Base-by-base conservation (phyloP, 2,329 filamentous ascomycete species). In the Drechslera avenae region DNA sequence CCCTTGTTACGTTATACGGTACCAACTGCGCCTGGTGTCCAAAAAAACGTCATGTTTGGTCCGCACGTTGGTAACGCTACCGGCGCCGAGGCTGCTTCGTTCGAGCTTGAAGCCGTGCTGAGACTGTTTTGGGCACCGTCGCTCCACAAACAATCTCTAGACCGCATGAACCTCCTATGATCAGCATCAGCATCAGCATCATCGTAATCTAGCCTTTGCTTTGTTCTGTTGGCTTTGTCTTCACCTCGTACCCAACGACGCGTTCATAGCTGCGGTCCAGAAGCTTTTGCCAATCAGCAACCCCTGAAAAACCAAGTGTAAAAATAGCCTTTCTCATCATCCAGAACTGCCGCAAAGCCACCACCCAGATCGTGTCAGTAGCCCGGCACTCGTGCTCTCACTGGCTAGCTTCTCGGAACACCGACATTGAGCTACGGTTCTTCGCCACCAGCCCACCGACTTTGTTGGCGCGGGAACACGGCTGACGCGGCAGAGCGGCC, bases 31-130 rank as follows among this genome's bases (percentile, higher is more conserved):
- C 21, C 7, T 23, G 21, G 21, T 23, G 7, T 23, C 21, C 9
- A 43, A 18, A 23, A 28, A 40, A 37, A 49, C 41, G 53, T 43
- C 59, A 32, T 23, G 21, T 23, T 7, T 21, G 19, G 19, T 21
- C 19, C 19, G 19, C 7, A 21, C 19, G 7, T 21, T 23, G 21
- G 6, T 8, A 23, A 23, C 21, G 21, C 21, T 23, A 23, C 21
- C 21, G 21, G 21, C 21, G 21, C 21, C 21, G 21, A 5, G 21
- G 9, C 21, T 23, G 21, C 21, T 23, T 23, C 21, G 21, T 23
- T 23, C 21, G 9, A 23, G 21, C 6, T 32, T 42, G 39, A 23
- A 39, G 28, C 21, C 21, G 4, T 39, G 37, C 37, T 17, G 14
- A 39, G 37, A n/a, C 37, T 23, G 10, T 13, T 23, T 23, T 14